phyloP scores from a whole-genome alignment of 2,329 filamentous ascomycete genomes.

The Tolypocladium cylindrosporum region DNA sequence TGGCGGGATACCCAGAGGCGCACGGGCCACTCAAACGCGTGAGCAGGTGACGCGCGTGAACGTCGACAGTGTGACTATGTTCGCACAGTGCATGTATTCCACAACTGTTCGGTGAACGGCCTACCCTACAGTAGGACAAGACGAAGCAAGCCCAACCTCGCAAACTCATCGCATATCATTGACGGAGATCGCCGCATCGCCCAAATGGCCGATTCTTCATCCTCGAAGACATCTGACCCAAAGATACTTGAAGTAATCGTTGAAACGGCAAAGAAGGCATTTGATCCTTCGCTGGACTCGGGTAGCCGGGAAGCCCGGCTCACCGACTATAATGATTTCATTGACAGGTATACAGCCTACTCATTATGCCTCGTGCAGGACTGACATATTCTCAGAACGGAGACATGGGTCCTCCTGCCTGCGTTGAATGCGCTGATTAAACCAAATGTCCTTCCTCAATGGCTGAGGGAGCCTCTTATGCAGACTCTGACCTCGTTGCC shows the following conservation, averaged over 20 bases:
- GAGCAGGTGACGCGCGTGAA: slow-evolving; percentile 15
- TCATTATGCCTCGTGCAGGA: background rate
- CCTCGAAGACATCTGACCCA: slow-evolving; percentile 9
- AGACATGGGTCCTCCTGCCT: slow-evolving; percentile 45
- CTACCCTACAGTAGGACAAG: background rate
- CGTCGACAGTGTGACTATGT: background rate
- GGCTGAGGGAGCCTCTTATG: slow-evolving; percentile 49
- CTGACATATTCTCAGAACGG: slow-evolving; percentile 15
- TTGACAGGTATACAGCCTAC: slow-evolving; percentile 33
- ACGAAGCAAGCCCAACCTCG: background rate
- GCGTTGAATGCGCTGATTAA: slow-evolving; percentile 55
- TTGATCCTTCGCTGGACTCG: slow-evolving; percentile 29
- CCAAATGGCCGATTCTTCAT: slow-evolving; percentile 17
- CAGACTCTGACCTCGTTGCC: slow-evolving; percentile 50
- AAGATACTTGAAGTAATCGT: slow-evolving; percentile 24
- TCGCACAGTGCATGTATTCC: slow-evolving; percentile 1
- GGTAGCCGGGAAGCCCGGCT: slow-evolving; percentile 22
- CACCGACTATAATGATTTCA: slow-evolving; percentile 33
- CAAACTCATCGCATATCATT: background rate
- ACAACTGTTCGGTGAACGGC: fast-evolving
- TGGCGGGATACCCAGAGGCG: background rate
- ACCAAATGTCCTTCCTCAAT: slow-evolving; percentile 45
- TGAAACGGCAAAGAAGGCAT: slow-evolving; percentile 36
- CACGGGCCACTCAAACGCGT: slow-evolving; percentile 7
- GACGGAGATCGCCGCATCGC: background rate